phyloP scores from a whole-genome alignment of 192 early-diverging fungal species.

The Pilobolus umbonatus region DNA sequence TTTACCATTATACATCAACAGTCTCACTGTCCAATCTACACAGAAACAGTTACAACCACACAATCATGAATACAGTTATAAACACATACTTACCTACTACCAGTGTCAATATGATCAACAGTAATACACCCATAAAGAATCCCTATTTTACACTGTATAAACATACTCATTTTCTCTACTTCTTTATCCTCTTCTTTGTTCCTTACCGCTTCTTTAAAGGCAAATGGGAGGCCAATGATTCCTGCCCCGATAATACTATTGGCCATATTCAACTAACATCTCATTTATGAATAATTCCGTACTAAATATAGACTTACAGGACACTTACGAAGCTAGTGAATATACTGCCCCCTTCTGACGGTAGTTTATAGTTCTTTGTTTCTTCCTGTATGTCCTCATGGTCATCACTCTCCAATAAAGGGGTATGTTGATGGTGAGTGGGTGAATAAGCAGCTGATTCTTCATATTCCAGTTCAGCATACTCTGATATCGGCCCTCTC shows the following conservation, averaged over 20 bases:
- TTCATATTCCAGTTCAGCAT: conserved; percentile 27
- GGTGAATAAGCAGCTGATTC: conserved; percentile 17
- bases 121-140: conserved; percentile 42
- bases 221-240: conserved; percentile 78
- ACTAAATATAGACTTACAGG: neutral
- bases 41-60: neutral
- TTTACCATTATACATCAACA: conserved; percentile 72
- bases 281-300: no score
- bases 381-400: neutral
- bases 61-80: neutral
- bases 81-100: conserved; percentile 54
- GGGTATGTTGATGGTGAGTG: neutral
- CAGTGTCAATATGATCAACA: conserved; percentile 54
- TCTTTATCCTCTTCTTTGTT: neutral
- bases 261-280: conserved; percentile 75
- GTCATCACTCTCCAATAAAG: conserved; percentile 11
- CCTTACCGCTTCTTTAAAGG: conserved; percentile 72
- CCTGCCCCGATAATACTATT: conserved; percentile 95
- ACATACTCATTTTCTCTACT: conserved; percentile 14
- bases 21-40: conserved; percentile 73
- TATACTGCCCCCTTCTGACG: conserved; percentile 50
- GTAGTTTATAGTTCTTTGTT: conserved; percentile 25
- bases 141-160: conserved; percentile 20
- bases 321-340: conserved; percentile 48
- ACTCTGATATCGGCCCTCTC: no score